Conservation (phyloP, 768 basidiomycete species). For the Mycena indigotica region DNA sequence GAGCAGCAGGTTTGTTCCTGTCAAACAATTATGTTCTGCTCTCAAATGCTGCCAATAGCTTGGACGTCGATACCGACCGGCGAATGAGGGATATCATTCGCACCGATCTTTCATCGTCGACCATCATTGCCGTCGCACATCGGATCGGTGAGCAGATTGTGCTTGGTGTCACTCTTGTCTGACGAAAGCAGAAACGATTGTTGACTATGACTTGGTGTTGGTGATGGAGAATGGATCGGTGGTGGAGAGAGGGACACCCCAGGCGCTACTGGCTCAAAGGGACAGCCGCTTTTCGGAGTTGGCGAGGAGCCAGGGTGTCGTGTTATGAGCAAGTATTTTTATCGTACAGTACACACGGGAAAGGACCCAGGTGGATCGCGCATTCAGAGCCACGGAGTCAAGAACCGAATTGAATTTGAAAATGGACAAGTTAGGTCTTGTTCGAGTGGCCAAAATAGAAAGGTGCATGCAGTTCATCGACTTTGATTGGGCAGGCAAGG, state of each 20-base stretch:
- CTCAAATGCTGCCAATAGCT: slow-evolving; percentile 11
- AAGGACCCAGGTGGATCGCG: too few species aligned
- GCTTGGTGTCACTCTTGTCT: background rate
- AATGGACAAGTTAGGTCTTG: too few species aligned
- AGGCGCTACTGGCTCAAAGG: background rate
- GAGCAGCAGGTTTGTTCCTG: too few species aligned
- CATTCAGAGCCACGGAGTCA: too few species aligned
- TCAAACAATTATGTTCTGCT: too few species aligned
- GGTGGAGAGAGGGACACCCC: slow-evolving; percentile 7
- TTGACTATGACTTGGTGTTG: slow-evolving; percentile 9
- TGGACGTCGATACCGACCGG: slow-evolving; percentile 11
- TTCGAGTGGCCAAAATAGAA: too few species aligned
- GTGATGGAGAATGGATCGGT: slow-evolving; percentile 9
- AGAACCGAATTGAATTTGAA: too few species aligned
- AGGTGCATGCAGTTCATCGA: too few species aligned
- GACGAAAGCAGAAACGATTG: slow-evolving; percentile 2
- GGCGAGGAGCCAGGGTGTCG: slow-evolving; percentile 6
- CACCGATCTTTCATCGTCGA: slow-evolving; percentile 4
- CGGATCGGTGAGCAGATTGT: slow-evolving; percentile 8
- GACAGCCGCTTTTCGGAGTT: slow-evolving; percentile 7
- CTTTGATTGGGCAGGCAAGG: too few species aligned
- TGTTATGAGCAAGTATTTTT: background rate
- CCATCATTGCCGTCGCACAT: slow-evolving; percentile 10
- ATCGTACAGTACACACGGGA: too few species aligned
- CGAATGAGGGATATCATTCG: slow-evolving; percentile 7